phyloP scores from a whole-genome alignment of 805 yeast genomes.

The Candida silvatica region DNA sequence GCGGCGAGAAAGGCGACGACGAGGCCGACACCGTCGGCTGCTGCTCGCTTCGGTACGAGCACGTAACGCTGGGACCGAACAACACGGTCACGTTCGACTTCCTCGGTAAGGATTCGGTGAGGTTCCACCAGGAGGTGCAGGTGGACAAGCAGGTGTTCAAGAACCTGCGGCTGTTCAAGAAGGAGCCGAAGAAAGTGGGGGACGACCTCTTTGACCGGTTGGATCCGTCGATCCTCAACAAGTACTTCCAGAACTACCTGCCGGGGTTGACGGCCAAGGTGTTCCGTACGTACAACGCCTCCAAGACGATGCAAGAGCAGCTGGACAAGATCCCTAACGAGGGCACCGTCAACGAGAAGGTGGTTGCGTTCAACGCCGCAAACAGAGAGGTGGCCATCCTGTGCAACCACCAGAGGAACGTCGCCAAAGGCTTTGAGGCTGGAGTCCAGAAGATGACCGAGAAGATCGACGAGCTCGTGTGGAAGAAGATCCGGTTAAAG shows the following conservation, averaged over 20 bases:
- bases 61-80: constrained; percentile 79
- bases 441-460: constrained; percentile 74
- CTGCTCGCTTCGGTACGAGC: constrained; percentile 88
- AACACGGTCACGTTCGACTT: constrained; percentile 82
- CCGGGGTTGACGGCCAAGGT: constrained; percentile 93
- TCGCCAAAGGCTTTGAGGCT: constrained; percentile 75
- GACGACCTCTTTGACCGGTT: constrained; percentile 89
- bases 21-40: constrained; percentile 99
- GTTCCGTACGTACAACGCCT: constrained; percentile 95
- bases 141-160: constrained; percentile 91
- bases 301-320: constrained; percentile 95
- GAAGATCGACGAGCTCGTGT: constrained; percentile 67
- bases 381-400: constrained; percentile 91
- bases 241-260: constrained; percentile 83
- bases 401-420: constrained; percentile 95
- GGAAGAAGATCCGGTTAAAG: constrained; percentile 76
- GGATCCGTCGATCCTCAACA: constrained; percentile 75
- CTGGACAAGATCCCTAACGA: constrained; percentile 75
- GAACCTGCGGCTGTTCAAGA: constrained; percentile 78
- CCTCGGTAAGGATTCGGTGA: constrained; percentile 90
- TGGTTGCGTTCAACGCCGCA: constrained; percentile 86
- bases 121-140: constrained; percentile 86
- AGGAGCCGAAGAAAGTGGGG: constrained; percentile 82
- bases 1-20: constrained; percentile 95
- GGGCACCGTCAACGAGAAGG: constrained; percentile 83